Evolutionary conservation across 495 filamentous ascomycete species (phyloP).

Genomic region (Halenospora varia): DNA sequence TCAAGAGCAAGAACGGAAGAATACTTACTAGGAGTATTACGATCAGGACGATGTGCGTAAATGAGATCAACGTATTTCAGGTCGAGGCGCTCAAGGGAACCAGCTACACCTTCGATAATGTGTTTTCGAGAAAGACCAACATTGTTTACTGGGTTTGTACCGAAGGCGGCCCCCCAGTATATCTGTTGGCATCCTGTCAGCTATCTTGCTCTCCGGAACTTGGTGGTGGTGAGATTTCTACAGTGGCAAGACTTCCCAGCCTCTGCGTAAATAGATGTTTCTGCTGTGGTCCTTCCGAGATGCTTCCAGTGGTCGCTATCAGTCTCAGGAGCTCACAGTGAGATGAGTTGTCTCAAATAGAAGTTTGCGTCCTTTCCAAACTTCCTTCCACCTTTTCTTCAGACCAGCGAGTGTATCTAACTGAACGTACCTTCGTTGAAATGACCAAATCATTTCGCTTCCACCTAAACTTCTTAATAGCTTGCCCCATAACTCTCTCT

Average conservation of each 20-base stretch:
- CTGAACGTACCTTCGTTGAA: slow-evolving; percentile 64
- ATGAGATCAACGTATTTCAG: slow-evolving; percentile 77
- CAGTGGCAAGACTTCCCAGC: no score
- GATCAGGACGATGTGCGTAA: slow-evolving; percentile 81
- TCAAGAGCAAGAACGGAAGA: no score
- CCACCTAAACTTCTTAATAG: slow-evolving; percentile 65
- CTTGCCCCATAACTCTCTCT: slow-evolving; percentile 70
- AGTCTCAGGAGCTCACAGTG: no score
- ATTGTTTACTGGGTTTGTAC: slow-evolving; percentile 66
- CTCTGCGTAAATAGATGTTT: no score
- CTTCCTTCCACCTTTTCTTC: no score
- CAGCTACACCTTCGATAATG: slow-evolving; percentile 65
- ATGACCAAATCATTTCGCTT: slow-evolving; percentile 79
- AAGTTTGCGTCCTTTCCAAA: no score
- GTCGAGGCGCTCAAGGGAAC: slow-evolving; percentile 62
- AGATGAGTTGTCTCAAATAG: no score
- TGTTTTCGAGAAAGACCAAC: slow-evolving; percentile 79
- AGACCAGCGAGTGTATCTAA: background rate
- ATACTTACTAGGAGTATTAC: slow-evolving; percentile 76
- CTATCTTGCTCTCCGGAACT: no score
- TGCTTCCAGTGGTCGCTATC: no score
- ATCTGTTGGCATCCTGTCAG: slow-evolving; percentile 40
- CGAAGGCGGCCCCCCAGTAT: slow-evolving; percentile 61
- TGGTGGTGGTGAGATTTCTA: no score
- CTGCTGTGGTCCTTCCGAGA: background rate